These are phyloP conservation scores for Priceomyces castillae DNA, from an alignment of 805 yeast genomes.

Conservation along the genomic window DNA sequence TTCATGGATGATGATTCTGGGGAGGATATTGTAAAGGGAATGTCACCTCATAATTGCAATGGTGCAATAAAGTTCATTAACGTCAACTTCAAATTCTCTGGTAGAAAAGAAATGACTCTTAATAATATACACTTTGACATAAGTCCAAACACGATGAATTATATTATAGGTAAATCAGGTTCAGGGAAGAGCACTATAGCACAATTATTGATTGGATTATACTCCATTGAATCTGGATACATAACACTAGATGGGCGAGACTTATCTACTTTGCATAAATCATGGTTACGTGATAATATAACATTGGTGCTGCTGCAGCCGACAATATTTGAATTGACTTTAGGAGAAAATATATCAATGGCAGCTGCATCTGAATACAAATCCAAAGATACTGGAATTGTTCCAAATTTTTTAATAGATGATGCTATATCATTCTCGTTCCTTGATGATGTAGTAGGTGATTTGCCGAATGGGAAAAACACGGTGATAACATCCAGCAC, in stretches of 20 bases:
- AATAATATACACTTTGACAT: constrained; percentile 39
- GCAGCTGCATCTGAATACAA: constrained; percentile 35
- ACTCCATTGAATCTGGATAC: constrained; percentile 50
- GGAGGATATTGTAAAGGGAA: constrained; percentile 3
- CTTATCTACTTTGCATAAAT: constrained; percentile 38
- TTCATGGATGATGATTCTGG: constrained; percentile 27
- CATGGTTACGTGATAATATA: constrained; percentile 60
- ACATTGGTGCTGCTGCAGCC: constrained; percentile 75
- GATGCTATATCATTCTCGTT: constrained; percentile 54
- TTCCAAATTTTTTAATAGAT: constrained; percentile 20
- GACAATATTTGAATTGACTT: constrained; percentile 59
- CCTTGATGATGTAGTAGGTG: constrained; percentile 46
- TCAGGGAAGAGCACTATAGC: constrained; percentile 89
- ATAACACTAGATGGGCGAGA: constrained; percentile 57
- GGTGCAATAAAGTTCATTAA: constrained; percentile 57
- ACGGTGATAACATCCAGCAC: constrained; percentile 45
- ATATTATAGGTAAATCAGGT: constrained; percentile 84
- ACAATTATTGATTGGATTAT: constrained; percentile 58
- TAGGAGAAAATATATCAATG: constrained; percentile 61
- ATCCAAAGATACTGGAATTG: constrained; percentile 10
- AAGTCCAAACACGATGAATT: constrained; percentile 48
- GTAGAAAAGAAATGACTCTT: constrained; percentile 51
- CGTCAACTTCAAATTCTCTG: constrained; percentile 63
- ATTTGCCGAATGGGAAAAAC: constrained; percentile 54
- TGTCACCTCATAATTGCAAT: constrained; percentile 14